phyloP scores from a whole-genome alignment of 2,329 filamentous ascomycete genomes.

The Didymella pinodella region DNA sequence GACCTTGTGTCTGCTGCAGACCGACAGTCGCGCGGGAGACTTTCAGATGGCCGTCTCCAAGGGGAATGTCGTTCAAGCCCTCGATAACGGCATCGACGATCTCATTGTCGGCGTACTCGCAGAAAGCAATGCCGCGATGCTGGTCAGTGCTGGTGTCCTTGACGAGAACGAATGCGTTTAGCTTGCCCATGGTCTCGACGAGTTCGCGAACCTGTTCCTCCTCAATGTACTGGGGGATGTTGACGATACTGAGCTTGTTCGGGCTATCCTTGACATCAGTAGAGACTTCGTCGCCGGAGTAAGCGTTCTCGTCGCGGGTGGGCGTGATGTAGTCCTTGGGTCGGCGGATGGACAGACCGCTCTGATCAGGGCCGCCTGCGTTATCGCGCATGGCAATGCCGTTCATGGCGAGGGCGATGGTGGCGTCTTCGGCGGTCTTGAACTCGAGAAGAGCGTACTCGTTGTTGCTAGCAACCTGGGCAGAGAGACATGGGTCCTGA shows the following conservation, averaged over 20 bases:
- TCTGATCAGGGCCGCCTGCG: slow-evolving; percentile 58
- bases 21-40: slow-evolving; percentile 91
- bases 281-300: slow-evolving; percentile 79
- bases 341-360: slow-evolving; percentile 77
- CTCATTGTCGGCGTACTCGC: slow-evolving; percentile 83
- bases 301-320: slow-evolving; percentile 67
- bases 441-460: slow-evolving; percentile 91
- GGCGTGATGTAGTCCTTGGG: slow-evolving; percentile 98
- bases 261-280: slow-evolving; percentile 87
- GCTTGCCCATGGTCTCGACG: slow-evolving; percentile 86
- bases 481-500: slow-evolving; percentile 83
- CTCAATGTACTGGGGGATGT: slow-evolving; percentile 84
- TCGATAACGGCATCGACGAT: slow-evolving; percentile 87
- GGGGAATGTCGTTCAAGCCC: slow-evolving; percentile 89
- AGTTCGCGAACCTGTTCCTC: slow-evolving; percentile 94
- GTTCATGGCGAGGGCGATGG: slow-evolving; percentile 87
- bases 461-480: slow-evolving; percentile 79
- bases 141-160: slow-evolving; percentile 87
- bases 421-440: slow-evolving; percentile 84
- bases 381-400: slow-evolving; percentile 82
- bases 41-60: slow-evolving; percentile 85
- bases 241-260: slow-evolving; percentile 93
- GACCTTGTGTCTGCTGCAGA: slow-evolving; percentile 86
- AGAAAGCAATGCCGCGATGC: slow-evolving; percentile 93
- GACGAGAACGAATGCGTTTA: slow-evolving; percentile 90